A percentile compares a stretch with the other conserved stretches of the same genome.
phyloP scores from a whole-genome alignment of 345 rosid genomes.

The Nephelium lappaceum region DNA sequence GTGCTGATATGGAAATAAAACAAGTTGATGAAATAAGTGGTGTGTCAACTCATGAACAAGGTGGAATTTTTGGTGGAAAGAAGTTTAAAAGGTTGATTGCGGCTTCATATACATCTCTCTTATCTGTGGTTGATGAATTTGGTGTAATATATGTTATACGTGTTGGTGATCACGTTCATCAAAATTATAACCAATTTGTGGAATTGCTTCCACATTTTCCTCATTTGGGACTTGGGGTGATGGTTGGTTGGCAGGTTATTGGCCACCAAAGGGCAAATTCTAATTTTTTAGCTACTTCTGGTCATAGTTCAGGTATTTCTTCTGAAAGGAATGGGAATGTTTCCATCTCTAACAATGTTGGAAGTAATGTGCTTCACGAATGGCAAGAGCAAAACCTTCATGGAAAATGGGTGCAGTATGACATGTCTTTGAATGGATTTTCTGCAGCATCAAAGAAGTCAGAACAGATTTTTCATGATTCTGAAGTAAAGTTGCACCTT shows the following conservation, averaged over 20 bases:
- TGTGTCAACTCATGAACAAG: slow-evolving; percentile 30
- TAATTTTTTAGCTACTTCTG: slow-evolving; percentile 21
- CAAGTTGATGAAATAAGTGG: slow-evolving; percentile 36
- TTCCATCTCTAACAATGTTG: slow-evolving; percentile 19
- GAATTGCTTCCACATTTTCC: slow-evolving; percentile 54
- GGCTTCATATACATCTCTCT: slow-evolving; percentile 68
- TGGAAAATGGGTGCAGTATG: slow-evolving; percentile 35
- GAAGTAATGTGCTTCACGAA: slow-evolving; percentile 32
- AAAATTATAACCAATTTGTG: slow-evolving; percentile 32
- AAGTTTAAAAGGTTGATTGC: slow-evolving; percentile 71
- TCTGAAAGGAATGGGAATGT: slow-evolving; percentile 28
- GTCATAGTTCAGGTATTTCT: slow-evolving; percentile 22
- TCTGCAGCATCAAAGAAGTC: slow-evolving; percentile 46
- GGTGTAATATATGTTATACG: slow-evolving; percentile 64
- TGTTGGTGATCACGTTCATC: slow-evolving; percentile 54
- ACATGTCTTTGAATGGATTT: slow-evolving; percentile 52
- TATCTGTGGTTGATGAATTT: slow-evolving; percentile 81
- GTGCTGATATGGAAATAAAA: slow-evolving; percentile 32
- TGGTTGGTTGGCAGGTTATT: slow-evolving; percentile 74
- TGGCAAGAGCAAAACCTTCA: slow-evolving; percentile 30
- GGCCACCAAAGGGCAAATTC: slow-evolving; percentile 50
- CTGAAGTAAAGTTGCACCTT: slow-evolving; percentile 38
- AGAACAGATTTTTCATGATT: slow-evolving; percentile 34
- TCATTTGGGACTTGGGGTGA: slow-evolving; percentile 60
- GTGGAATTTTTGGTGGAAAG: slow-evolving; percentile 38